Base-by-base conservation (phyloP, 2,329 filamentous ascomycete species). In the Calycina marina region DNA sequence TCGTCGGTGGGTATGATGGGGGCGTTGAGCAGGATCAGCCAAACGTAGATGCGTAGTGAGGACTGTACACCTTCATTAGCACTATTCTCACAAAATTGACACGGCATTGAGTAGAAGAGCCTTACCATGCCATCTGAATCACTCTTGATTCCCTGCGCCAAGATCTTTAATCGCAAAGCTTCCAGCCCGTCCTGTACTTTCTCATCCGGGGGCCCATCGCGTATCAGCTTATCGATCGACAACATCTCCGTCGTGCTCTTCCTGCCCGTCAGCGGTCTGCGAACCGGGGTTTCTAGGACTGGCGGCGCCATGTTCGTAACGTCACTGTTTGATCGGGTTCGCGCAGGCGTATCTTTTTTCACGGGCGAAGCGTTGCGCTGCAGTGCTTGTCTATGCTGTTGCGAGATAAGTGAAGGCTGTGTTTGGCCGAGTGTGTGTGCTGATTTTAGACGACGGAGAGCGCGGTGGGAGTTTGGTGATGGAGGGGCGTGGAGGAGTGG, bases 11-110 rank as follows among this genome's bases (percentile, higher is more conserved):
- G 69, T 41, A 94, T 63, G 26, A 93, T 74, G 5, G 84, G 77
- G 18, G 86, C 77, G 51, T 93, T 82, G 46, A 98, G 77, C 9
- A 98, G 72, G 45, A 93, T 82, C 25, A 96, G 70, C 90, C 90
- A 98, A 43, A 93, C 73, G 56, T 98, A 96, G 53, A 96, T 92
- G 49, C 90, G 78, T 40, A 90, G 64, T 28, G 85, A 78, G 13
- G 90, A 98, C 88, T 93, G 15, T n/a, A n/a, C n/a, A n/a, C 18
- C 4, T 20, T 14, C 17, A 14, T 30, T 10, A 30, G 43, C 40
- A 45, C 38, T 36, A 40, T 18, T 25, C 25, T 35, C n/a, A n/a
- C n/a, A n/a, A n/a, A n/a, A n/a, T n/a, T n/a, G 20, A 14, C 20
- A 18, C 36, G 40, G 11, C 22, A 34, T 13, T 12, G 18, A 12